These are phyloP conservation scores for Colletotrichum sp. DNA, from an alignment of 2,329 filamentous ascomycete species.

Conservation along the genomic window DNA sequence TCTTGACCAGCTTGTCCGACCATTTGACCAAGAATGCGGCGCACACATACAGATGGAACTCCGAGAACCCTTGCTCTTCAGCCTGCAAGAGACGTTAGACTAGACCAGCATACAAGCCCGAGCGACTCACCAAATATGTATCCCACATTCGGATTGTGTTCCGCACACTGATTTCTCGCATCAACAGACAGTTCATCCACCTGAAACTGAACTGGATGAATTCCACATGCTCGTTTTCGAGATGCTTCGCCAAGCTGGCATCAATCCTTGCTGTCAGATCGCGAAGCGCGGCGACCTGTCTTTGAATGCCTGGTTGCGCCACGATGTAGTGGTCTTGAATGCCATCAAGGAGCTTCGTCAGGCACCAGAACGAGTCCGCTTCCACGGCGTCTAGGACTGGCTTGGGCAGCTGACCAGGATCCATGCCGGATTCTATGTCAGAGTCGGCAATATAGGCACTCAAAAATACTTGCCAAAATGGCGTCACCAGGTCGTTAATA, in stretches of 20 bases:
- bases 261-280: constrained; percentile 94
- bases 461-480: constrained; percentile 97
- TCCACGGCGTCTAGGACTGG: constrained; percentile 95
- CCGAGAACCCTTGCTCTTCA: constrained; percentile 97
- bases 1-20: constrained; percentile 92
- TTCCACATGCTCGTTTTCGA: constrained; percentile 90
- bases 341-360: constrained; percentile 96
- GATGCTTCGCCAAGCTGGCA: constrained; percentile 79
- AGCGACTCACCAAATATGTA: constrained; percentile 83
- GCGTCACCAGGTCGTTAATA: constrained; percentile 97
- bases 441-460: constrained; percentile 94
- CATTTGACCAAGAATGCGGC: constrained; percentile 98
- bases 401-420: constrained; percentile 90
- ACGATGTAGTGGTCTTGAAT: constrained; percentile 99
- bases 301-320: constrained; percentile 93
- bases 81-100: constrained; percentile 59
- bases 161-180: constrained; percentile 95
- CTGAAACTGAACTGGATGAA: constrained; percentile 99
- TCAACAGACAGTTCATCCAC: constrained; percentile 99
- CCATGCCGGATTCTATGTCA: constrained; percentile 93
- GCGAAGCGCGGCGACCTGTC: constrained; percentile 86
- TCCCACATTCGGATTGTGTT: constrained; percentile 99
- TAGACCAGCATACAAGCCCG: background rate
- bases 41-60: constrained; percentile 98
- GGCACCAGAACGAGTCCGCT: constrained; percentile 97